These are phyloP conservation scores for Eucalyptus tenuipes DNA, from an alignment of 345 rosid species.

Conservation along the genomic window DNA sequence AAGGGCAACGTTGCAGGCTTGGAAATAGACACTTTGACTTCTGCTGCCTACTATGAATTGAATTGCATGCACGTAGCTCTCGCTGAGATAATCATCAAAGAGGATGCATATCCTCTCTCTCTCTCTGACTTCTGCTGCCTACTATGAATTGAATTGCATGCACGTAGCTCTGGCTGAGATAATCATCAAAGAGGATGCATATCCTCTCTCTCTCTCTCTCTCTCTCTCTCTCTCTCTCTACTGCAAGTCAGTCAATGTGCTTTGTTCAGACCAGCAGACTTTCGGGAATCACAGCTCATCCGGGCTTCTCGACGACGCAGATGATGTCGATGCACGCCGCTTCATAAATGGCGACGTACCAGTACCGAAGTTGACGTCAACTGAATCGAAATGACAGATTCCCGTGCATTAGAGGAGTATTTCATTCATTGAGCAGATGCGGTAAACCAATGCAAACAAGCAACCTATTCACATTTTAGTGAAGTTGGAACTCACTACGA, in stretches of 20 bases:
- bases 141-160: background rate
- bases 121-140: background rate
- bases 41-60: background rate
- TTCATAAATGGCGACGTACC: background rate
- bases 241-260: background rate
- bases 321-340: background rate
- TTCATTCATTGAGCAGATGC: background rate
- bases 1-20: background rate
- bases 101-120: background rate
- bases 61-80: background rate
- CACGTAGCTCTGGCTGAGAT: background rate
- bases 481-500: background rate
- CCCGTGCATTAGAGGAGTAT: background rate
- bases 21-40: background rate
- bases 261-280: background rate
- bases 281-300: background rate
- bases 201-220: background rate
- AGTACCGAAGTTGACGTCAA: background rate
- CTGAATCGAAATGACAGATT: background rate
- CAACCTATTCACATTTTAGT: background rate
- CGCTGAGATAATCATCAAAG: background rate
- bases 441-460: background rate
- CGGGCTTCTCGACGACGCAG: background rate
- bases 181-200: background rate
- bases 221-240: background rate